phyloP scores from a whole-genome alignment of 2,329 filamentous ascomycete species.

The Chaetoscypha palmicola region DNA sequence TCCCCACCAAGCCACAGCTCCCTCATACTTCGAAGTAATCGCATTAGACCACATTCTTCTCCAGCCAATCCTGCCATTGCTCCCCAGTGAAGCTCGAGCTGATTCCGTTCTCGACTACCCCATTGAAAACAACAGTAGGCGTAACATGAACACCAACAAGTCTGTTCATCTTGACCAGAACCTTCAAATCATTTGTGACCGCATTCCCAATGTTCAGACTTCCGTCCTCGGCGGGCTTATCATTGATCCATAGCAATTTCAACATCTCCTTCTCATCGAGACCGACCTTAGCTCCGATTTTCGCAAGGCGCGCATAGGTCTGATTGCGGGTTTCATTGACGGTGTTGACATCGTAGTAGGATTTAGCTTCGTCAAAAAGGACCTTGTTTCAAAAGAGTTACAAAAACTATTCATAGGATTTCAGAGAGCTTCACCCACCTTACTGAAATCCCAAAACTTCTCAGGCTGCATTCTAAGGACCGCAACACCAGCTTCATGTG shows the following conservation, averaged over 20 bases:
- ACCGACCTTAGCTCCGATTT: conserved; percentile 60
- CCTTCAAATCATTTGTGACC: conserved; percentile 79
- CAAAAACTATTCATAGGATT: too few relatives aligned
- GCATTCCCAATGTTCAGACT: conserved; percentile 71
- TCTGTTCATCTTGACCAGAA: conserved; percentile 72
- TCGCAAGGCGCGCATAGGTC: conserved; percentile 73
- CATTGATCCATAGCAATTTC: conserved; percentile 58
- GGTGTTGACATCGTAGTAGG: conserved; percentile 78
- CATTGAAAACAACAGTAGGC: conserved; percentile 84
- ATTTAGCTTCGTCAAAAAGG: conserved; percentile 57
- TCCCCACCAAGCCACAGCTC: too few relatives aligned
- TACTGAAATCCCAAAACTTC: conserved; percentile 75
- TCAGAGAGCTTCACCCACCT: too few relatives aligned
- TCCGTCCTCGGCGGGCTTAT: conserved; percentile 60
- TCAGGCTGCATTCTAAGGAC: conserved; percentile 62
- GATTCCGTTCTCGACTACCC: conserved; percentile 71
- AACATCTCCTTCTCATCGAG: conserved; percentile 66
- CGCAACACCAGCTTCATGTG: conserved; percentile 77
- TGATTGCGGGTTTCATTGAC: conserved; percentile 78
- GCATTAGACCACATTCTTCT: conserved; percentile 28
- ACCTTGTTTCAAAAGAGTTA: conserved; percentile 16
- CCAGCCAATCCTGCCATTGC: conserved; percentile 64
- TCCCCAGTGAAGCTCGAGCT: conserved; percentile 70
- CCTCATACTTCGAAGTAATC: too few relatives aligned
- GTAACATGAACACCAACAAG: conserved; percentile 82